Percentiles rank a stretch among this genome's conserved stretches.
These are phyloP conservation scores for Coemansia sp. DNA, from an alignment of 192 early-diverging fungal species.

Conservation along the genomic window DNA sequence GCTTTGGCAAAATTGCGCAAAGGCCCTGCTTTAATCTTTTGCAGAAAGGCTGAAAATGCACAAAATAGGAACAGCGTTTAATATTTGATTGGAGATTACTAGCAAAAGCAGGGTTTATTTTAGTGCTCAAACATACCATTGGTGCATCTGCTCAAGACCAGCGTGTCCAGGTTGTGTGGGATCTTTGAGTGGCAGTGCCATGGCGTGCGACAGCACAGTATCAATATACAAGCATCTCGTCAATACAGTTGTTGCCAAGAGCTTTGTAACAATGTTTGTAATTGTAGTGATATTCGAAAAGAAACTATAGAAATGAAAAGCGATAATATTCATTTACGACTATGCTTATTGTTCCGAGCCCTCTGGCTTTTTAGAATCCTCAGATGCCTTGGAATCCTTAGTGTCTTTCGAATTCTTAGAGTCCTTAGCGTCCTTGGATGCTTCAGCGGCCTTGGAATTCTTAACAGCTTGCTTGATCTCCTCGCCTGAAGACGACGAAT, in stretches of 20 bases:
- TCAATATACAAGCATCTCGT: no score
- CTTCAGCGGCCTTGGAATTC: slow-evolving; percentile 6
- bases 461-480: not conserved
- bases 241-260: no score
- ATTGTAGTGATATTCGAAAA: not conserved
- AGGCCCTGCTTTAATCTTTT: not conserved
- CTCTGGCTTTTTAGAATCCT: slow-evolving; percentile 10
- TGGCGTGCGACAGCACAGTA: no score
- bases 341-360: not conserved
- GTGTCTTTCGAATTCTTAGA: slow-evolving; percentile 2
- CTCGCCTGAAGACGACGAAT: slow-evolving; percentile 28
- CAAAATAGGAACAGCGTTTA: not conserved
- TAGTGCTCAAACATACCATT: no score
- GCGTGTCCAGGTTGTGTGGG: no score
- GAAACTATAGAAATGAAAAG: not conserved
- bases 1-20: not conserved
- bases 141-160: no score
- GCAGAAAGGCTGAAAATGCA: not conserved
- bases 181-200: no score
- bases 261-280: no score
- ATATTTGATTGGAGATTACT: no score
- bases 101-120: no score
- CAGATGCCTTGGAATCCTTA: not conserved
- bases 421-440: not conserved
- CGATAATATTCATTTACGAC: not conserved